Evolutionary conservation across 768 basidiomycete species (phyloP).

Genomic region (Collybiopsis confluens): DNA sequence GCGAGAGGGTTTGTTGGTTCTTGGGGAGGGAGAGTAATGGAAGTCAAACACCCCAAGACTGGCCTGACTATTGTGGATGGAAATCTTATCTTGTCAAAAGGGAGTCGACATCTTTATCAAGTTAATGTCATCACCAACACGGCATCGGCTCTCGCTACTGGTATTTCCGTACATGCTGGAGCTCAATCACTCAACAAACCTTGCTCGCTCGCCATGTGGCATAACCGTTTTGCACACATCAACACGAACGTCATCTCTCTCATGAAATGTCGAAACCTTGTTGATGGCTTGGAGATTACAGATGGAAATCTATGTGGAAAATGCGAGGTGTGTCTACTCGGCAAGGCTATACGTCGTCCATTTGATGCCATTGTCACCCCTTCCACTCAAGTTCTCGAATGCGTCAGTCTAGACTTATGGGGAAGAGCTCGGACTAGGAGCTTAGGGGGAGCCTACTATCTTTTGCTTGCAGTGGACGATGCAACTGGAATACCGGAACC

Average conservation of each 20-base stretch:
- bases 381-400: neutral
- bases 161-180: neutral
- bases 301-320: neutral
- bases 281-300: neutral
- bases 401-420: slow-evolving; percentile 7
- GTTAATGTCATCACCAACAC: neutral
- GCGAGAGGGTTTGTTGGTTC: neutral
- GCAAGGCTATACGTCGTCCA: neutral
- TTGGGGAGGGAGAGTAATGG: neutral
- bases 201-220: neutral
- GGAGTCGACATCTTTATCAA: neutral
- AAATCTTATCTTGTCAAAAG: neutral
- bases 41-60: neutral
- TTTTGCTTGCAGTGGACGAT: neutral
- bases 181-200: neutral
- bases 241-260: neutral
- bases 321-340: neutral
- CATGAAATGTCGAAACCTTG: neutral
- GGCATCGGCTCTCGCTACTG: neutral
- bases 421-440: slow-evolving; percentile 2
- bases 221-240: neutral
- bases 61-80: neutral
- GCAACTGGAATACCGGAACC: neutral
- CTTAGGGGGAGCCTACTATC: neutral
- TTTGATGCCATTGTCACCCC: slow-evolving; percentile 5